Base-by-base conservation (phyloP, 805 yeast genomes). In the Pichia membranifaciens region DNA sequence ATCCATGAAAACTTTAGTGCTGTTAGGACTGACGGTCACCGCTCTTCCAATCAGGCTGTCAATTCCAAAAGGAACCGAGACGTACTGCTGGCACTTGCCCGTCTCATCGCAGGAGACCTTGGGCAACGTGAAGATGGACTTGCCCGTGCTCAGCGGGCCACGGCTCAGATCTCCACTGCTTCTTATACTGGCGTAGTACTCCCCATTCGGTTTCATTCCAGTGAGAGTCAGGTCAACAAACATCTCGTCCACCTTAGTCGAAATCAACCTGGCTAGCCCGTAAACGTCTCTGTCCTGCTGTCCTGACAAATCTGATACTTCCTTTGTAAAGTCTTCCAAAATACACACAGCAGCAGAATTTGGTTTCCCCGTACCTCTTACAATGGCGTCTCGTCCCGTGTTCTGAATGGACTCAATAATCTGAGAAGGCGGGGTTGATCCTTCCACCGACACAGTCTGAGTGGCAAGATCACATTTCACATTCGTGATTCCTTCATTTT, bases 291-390 rank as follows among this genome's bases (percentile, higher is more conserved):
- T 70, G 13, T 61, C 61, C 10, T 25, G 16, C 10, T 16, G 5
- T 12, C 16, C 33, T 4, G 37, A 13, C 15, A 41, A 43, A 18
- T 12, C 20, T 16, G 22, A 3, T 23, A 66, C 67, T 2, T 69
- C 67, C 43, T n/a, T n/a, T 9, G 71, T 78, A 56, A 83, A 84
- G 17, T 84, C 75, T 61, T 91, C 98, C 48, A 90, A 66, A 41
- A 90, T 90, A 54, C 93, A 81, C 29, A 90, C 98, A 0, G 96
- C 96, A 0, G 97, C 96, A 17, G 86, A 76, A 62, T 90, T 83
- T 16, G 95, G 83, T 48, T 71, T 74, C 3, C 97, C 97, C 0
- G 96, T 80, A 6, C 98, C 98, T 50, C 98, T 73, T 21, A 91
- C 84, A 53, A 91, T 87, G 3, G 96, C 96, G 59, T 91, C 97